Percentiles rank a stretch among this genome's conserved stretches.
phyloP scores from a whole-genome alignment of 345 rosid species.

The Populus ilicifolia region DNA sequence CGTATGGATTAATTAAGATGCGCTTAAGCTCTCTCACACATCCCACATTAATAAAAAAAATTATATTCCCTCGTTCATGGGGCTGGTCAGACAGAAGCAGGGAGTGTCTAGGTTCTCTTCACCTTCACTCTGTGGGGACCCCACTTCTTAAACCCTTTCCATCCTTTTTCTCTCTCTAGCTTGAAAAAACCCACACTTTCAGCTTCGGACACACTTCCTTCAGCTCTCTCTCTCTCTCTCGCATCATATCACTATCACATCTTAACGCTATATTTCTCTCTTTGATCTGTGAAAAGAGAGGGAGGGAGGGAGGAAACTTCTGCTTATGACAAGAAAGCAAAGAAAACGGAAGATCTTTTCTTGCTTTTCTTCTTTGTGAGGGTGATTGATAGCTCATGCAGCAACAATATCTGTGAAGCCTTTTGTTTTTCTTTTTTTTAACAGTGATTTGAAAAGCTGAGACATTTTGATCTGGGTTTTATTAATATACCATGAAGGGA shows the following conservation, averaged over 20 bases:
- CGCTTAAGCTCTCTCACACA: too few relatives aligned
- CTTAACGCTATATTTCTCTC: not conserved
- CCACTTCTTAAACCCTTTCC: not conserved
- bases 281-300: not conserved
- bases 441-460: not conserved
- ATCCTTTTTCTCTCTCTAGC: not conserved
- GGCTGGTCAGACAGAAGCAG: not conserved
- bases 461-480: not conserved
- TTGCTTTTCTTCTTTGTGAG: not conserved
- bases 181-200: not conserved
- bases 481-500: not conserved
- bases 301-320: not conserved
- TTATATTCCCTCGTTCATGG: not conserved
- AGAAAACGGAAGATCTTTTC: not conserved
- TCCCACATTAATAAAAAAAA: too few relatives aligned
- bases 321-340: not conserved
- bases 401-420: not conserved
- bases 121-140: constrained; percentile 15
- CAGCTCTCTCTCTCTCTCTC: not conserved
- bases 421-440: not conserved
- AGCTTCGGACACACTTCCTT: not conserved
- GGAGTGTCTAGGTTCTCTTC: constrained; percentile 48
- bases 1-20: too few relatives aligned
- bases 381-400: not conserved
- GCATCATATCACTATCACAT: not conserved